These are phyloP conservation scores for Apiotrichum domesticum DNA, from an alignment of 1,284 basidiomycete genomes.

Conservation along the genomic window DNA sequence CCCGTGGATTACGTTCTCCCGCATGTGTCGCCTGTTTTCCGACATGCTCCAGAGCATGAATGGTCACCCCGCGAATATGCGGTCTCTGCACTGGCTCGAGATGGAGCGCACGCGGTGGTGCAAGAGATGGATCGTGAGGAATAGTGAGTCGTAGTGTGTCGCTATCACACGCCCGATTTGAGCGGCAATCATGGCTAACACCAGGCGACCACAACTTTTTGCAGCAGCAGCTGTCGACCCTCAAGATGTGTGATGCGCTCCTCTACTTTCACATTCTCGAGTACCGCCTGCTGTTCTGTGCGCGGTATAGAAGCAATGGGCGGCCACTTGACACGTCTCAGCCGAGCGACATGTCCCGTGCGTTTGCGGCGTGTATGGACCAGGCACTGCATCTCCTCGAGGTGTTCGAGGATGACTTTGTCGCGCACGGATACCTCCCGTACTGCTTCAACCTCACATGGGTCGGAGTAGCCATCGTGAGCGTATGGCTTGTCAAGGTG, in stretches of 20 bases:
- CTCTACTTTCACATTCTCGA: conserved; percentile 28
- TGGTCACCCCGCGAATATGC: conserved; percentile 22
- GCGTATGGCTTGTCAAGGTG: conserved; percentile 28
- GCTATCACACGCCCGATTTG: no score
- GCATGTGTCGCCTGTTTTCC: conserved; percentile 24
- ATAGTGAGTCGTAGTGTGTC: conserved; percentile 13
- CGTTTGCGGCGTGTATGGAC: conserved; percentile 21
- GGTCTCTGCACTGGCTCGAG: conserved; percentile 27
- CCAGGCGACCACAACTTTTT: conserved; percentile 17
- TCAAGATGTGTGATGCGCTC: conserved; percentile 19
- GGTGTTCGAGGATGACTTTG: conserved; percentile 24
- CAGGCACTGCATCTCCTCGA: conserved; percentile 19
- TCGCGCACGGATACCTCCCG: conserved; percentile 20
- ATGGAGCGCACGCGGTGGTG: conserved; percentile 27
- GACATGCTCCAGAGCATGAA: conserved; percentile 27
- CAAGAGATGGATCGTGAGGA: conserved; percentile 25
- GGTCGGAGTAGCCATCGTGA: conserved; percentile 22
- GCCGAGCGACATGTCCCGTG: conserved; percentile 15
- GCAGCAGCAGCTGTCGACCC: conserved; percentile 18
- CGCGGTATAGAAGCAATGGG: conserved; percentile 15
- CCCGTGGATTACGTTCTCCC: conserved; percentile 25
- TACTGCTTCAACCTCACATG: conserved; percentile 24
- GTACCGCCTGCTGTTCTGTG: conserved; percentile 23
- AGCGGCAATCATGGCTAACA: not conserved
- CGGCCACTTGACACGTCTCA: conserved; percentile 16